A percentile compares a stretch with the other conserved stretches of the same genome.
Evolutionary conservation across 176 grass and related monocot species (phyloP).

Genomic region (Puccinellia tenuiflora): DNA sequence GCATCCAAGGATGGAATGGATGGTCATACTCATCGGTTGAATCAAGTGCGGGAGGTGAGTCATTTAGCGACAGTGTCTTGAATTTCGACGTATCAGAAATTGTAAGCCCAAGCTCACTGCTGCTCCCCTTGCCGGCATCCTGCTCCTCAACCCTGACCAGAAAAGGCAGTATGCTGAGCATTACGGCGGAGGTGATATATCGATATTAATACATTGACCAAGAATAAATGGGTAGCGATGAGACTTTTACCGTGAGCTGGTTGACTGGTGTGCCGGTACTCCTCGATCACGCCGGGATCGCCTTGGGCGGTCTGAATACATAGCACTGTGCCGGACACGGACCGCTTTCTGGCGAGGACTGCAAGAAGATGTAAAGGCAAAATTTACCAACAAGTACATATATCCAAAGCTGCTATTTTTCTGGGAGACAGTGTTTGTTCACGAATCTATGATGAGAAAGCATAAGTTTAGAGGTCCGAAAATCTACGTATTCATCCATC

Average conservation of each 20-base stretch:
- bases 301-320: slow-evolving; percentile 12
- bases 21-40: background rate
- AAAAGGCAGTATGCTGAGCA: background rate
- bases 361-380: background rate
- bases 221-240: background rate
- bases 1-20: background rate
- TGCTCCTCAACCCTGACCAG: background rate
- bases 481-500: background rate
- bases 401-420: background rate
- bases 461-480: background rate
- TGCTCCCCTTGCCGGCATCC: background rate
- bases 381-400: background rate
- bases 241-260: background rate
- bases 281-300: background rate
- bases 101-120: background rate
- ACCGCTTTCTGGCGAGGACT: background rate
- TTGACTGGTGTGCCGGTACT: background rate
- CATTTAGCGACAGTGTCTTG: background rate
- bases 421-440: background rate
- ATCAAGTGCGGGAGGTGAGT: background rate
- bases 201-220: background rate
- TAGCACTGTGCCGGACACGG: background rate
- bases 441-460: background rate
- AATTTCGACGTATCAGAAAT: background rate
- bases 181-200: too few relatives aligned